Evolutionary conservation across 805 yeast species (phyloP).

Genomic region (Monosporozyma aquatica): DNA sequence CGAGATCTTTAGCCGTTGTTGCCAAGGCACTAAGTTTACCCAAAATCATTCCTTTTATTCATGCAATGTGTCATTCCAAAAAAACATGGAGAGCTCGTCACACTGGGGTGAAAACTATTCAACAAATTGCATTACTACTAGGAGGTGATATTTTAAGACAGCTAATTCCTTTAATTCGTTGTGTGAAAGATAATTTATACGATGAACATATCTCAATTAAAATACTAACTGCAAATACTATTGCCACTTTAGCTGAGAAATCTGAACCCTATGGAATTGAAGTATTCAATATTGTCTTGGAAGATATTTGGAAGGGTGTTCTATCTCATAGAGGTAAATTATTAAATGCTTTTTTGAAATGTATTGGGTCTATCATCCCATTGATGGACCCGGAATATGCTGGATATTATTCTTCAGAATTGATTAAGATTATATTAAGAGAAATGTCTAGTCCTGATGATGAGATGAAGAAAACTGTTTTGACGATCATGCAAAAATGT

Average conservation of each 20-base stretch:
- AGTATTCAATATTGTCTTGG: slow-evolving; percentile 64
- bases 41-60: slow-evolving; percentile 64
- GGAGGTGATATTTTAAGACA: slow-evolving; percentile 75
- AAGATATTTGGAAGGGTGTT: slow-evolving; percentile 75
- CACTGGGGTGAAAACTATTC: slow-evolving; percentile 70
- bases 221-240: slow-evolving; percentile 58
- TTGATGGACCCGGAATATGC: slow-evolving; percentile 80
- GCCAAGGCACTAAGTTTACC: slow-evolving; percentile 72
- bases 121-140: slow-evolving; percentile 57
- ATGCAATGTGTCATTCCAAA: slow-evolving; percentile 68
- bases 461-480: slow-evolving; percentile 70
- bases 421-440: slow-evolving; percentile 54
- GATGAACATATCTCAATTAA: slow-evolving; percentile 67
- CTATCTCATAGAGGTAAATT: slow-evolving; percentile 68
- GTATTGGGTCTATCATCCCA: slow-evolving; percentile 74
- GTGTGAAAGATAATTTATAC: slow-evolving; percentile 46
- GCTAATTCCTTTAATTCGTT: slow-evolving; percentile 52
- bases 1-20: slow-evolving; percentile 76
- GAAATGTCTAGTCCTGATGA: slow-evolving; percentile 80
- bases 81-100: slow-evolving; percentile 77
- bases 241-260: slow-evolving; percentile 70
- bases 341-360: slow-evolving; percentile 65
- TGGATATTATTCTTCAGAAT: slow-evolving; percentile 65
- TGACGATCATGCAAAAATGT: slow-evolving; percentile 59
- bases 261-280: slow-evolving; percentile 86